Conservation (phyloP, 2,329 filamentous ascomycete genomes). For the Ophiostoma ips region DNA sequence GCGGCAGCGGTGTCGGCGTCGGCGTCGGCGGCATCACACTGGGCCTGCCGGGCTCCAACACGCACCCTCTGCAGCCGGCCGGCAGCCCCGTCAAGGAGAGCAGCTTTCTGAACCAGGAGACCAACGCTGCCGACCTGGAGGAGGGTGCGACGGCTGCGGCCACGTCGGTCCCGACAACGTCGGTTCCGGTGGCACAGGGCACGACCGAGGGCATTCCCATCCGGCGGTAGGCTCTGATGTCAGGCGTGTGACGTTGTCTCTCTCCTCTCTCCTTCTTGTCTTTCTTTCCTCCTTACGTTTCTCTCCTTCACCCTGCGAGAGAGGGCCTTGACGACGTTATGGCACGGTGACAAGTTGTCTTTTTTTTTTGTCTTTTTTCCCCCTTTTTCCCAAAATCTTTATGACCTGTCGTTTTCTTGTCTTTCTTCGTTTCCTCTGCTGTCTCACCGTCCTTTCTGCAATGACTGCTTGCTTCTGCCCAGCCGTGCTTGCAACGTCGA, state of each 20-base stretch:
- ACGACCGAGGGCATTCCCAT: conserved; percentile 45
- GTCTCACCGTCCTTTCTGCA: no score
- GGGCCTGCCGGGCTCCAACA: conserved; percentile 27
- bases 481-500: no score
- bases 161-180: conserved; percentile 13
- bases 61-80: conserved; percentile 35
- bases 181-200: conserved; percentile 5
- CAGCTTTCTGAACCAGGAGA: conserved; percentile 73
- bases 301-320: neutral
- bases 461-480: no score
- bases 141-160: conserved; percentile 11
- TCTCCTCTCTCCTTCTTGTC: neutral
- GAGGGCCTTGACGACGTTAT: conserved; percentile 2
- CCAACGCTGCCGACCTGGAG: conserved; percentile 46
- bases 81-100: conserved; percentile 83
- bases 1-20: conserved; percentile 14
- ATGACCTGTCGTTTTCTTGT: no score
- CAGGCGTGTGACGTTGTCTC: neutral
- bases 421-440: no score
- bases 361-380: conserved; percentile 2
- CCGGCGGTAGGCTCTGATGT: conserved; percentile 33
- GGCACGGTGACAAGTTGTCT: neutral
- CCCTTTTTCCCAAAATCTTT: no score
- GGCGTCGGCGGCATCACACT: conserved; percentile 22
- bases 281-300: neutral